Conservation (phyloP, 345 rosid species). For the Melaleuca alternifolia region DNA sequence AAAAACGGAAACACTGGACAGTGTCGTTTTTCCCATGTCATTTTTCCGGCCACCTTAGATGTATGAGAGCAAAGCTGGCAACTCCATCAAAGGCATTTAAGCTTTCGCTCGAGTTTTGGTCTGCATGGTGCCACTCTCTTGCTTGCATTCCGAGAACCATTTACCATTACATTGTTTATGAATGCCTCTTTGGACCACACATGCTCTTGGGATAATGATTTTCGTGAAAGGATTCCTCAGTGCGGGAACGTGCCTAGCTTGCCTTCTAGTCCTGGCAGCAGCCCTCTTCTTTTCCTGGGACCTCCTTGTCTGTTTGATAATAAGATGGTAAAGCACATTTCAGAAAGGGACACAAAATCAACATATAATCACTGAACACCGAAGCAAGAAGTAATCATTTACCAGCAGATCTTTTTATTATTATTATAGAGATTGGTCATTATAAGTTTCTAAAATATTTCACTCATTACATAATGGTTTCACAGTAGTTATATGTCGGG, state of each 20-base stretch:
- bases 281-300: constrained; percentile 62
- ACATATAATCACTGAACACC: neutral
- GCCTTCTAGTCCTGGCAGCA: constrained; percentile 62
- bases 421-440: neutral
- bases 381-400: neutral
- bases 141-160: neutral
- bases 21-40: neutral
- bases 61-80: neutral
- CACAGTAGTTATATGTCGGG: neutral
- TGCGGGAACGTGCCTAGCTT: constrained; percentile 67
- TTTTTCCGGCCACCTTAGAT: neutral
- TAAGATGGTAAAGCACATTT: neutral
- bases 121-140: neutral
- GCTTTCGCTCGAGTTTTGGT: neutral
- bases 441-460: neutral
- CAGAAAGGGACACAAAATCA: neutral
- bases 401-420: neutral
- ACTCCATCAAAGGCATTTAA: neutral
- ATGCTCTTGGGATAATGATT: constrained; percentile 87
- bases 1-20: neutral
- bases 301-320: constrained; percentile 62
- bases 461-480: neutral
- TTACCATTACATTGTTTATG: neutral
- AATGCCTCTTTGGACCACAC: constrained; percentile 33
- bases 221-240: constrained; percentile 88